Conservation (phyloP, 768 basidiomycete species). For the Pilatotrama ljubarskyi region DNA sequence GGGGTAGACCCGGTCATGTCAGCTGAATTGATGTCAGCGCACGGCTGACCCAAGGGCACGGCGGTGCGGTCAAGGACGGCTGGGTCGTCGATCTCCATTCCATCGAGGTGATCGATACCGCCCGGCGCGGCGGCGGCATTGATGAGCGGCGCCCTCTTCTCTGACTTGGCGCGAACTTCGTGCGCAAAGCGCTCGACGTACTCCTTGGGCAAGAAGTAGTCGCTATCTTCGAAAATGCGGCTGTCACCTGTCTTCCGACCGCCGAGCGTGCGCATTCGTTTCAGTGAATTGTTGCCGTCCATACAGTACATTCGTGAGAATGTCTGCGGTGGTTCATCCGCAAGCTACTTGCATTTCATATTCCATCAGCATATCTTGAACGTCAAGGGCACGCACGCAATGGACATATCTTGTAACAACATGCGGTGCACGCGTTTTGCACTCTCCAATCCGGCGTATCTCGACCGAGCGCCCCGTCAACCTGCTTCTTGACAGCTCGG, state of each 20-base stretch:
- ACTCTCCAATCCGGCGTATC: slow-evolving; percentile 36
- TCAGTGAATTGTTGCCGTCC: slow-evolving; percentile 25
- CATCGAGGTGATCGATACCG: too few relatives aligned
- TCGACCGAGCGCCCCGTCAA: slow-evolving; percentile 30
- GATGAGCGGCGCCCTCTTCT: too few relatives aligned
- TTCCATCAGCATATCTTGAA: background rate
- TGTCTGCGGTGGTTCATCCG: slow-evolving; percentile 29
- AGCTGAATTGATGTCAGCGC: background rate
- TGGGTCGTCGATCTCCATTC: too few relatives aligned
- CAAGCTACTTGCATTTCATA: slow-evolving; percentile 24
- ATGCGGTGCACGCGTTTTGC: slow-evolving; percentile 38
- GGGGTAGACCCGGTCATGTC: too few relatives aligned
- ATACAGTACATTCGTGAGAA: background rate
- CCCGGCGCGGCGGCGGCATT: too few relatives aligned
- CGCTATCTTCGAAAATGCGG: slow-evolving; percentile 21
- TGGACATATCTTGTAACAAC: slow-evolving; percentile 34
- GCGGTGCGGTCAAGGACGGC: too few relatives aligned
- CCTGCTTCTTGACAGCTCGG: slow-evolving; percentile 19
- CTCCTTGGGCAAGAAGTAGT: slow-evolving; percentile 29
- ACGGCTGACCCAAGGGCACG: too few relatives aligned
- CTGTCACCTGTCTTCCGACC: slow-evolving; percentile 21
- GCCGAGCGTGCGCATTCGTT: slow-evolving; percentile 27
- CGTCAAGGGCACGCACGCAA: background rate
- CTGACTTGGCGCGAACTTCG: slow-evolving; percentile 26
- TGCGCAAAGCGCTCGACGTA: slow-evolving; percentile 34